Percentiles rank a stretch among this genome's conserved stretches.
phyloP scores from a whole-genome alignment of 1,139 yeast genomes.

The Blastobotrys aristatus region DNA sequence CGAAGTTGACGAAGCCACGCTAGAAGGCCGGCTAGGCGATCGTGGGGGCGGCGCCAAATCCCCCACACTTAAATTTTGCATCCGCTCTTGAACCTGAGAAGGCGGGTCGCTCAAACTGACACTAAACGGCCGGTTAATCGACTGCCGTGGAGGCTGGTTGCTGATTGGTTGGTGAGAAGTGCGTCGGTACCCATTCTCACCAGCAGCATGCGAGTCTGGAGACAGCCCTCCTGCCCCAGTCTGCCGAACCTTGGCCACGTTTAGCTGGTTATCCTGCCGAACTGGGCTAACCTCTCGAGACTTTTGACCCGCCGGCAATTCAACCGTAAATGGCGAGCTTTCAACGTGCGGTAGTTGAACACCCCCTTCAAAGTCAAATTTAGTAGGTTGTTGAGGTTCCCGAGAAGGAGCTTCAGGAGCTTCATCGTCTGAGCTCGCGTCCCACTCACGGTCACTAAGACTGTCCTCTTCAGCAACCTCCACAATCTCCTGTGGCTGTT shows the following conservation, averaged over 20 bases:
- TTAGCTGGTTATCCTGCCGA: neutral
- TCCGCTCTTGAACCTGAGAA: neutral
- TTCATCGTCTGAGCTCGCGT: neutral
- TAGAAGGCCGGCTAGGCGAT: neutral
- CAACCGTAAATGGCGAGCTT: slow-evolving; percentile 8
- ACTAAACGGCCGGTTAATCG: slow-evolving; percentile 1
- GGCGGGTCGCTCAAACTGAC: slow-evolving; percentile 5
- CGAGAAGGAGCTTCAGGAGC: neutral
- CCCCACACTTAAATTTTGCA: neutral
- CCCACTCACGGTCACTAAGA: slow-evolving; percentile 3
- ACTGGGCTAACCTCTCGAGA: neutral
- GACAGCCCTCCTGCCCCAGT: neutral
- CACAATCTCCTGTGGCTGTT: neutral
- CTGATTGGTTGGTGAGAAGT: slow-evolving; percentile 2
- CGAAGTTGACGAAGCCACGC: neutral
- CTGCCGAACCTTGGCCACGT: neutral
- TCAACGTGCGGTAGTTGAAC: slow-evolving; percentile 7
- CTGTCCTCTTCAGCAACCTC: slow-evolving; percentile 1
- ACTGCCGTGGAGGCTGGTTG: neutral
- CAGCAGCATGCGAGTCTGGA: neutral
- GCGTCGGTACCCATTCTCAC: neutral
- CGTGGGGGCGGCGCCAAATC: neutral
- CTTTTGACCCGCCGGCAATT: neutral
- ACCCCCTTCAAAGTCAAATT: slow-evolving; percentile 8
- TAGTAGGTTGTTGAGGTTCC: neutral